These are phyloP conservation scores for Nitzschia palea DNA, from an alignment of 108 stramenopile genomes.

Conservation along the genomic window DNA sequence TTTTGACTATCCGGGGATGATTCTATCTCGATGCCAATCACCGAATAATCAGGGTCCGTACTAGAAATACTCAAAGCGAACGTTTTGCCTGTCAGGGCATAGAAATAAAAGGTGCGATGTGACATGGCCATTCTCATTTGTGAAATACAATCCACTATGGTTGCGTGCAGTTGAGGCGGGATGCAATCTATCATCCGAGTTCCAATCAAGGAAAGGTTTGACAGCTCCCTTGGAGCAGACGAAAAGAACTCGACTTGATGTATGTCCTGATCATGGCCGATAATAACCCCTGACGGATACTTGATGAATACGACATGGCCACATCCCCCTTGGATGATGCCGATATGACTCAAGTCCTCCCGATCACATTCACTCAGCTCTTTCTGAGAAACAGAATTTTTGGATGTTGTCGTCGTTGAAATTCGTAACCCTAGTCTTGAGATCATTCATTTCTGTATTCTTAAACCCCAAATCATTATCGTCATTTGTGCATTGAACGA, in stretches of 20 bases:
- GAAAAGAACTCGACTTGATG: conserved; percentile 2
- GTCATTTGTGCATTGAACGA: too few species aligned
- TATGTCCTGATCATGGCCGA: conserved; percentile 3
- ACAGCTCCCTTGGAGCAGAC: background rate
- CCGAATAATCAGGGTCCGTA: background rate
- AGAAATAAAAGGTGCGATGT: conserved; percentile 10
- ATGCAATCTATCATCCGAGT: conserved; percentile 3
- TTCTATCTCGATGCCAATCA: conserved; percentile 13
- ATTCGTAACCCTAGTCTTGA: too few species aligned
- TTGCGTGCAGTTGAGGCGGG: background rate
- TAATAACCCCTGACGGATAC: conserved; percentile 10
- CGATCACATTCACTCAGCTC: conserved; percentile 24
- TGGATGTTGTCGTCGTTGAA: too few species aligned
- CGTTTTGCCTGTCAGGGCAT: background rate
- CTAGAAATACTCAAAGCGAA: conserved; percentile 18
- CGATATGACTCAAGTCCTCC: conserved; percentile 10
- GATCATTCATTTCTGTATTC: too few species aligned
- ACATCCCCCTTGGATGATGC: conserved; percentile 18
- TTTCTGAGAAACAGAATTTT: conserved; percentile 1
- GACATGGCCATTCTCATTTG: conserved; percentile 3
- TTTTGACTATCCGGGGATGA: background rate
- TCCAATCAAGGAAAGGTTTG: background rate
- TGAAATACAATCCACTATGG: background rate
- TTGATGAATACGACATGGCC: conserved; percentile 19
- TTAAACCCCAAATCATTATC: too few species aligned